These are phyloP conservation scores for Termitomyces sp. DNA, from an alignment of 768 basidiomycete species.

Conservation along the genomic window DNA sequence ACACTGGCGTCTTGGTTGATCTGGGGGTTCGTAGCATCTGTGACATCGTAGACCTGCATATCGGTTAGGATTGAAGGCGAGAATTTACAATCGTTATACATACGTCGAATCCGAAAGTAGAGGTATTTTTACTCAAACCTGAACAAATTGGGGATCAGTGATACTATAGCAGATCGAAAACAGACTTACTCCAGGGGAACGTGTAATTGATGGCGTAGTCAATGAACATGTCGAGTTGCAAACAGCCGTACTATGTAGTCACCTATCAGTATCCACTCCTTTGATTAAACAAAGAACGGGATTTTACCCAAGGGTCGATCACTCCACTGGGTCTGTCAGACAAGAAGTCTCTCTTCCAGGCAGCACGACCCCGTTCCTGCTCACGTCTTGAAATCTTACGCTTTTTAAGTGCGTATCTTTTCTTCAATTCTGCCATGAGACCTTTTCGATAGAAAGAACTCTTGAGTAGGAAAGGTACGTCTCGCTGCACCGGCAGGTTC, in stretches of 20 bases:
- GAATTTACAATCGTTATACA: neutral
- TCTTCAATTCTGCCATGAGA: conserved; percentile 16
- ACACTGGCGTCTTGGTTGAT: conserved; percentile 42
- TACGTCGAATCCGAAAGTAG: conserved; percentile 34
- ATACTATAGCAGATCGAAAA: neutral
- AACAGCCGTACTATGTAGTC: conserved; percentile 58
- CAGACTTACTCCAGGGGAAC: conserved; percentile 44
- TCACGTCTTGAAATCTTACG: conserved; percentile 17
- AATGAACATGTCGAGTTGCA: conserved; percentile 56
- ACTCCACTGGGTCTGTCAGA: conserved; percentile 45
- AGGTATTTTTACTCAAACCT: conserved; percentile 23
- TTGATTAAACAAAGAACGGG: neutral
- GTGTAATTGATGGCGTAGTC: conserved; percentile 74
- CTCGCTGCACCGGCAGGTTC: conserved; percentile 26
- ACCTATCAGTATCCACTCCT: neutral
- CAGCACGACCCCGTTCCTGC: conserved; percentile 18
- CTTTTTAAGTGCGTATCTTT: conserved; percentile 18
- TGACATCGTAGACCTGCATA: conserved; percentile 45
- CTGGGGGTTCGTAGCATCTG: conserved; percentile 51
- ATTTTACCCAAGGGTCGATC: conserved; percentile 47
- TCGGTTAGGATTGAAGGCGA: neutral
- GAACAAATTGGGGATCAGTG: neutral
- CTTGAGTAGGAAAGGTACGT: conserved; percentile 25
- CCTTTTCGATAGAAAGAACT: conserved; percentile 9
- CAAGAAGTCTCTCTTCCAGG: conserved; percentile 43